A percentile compares a stretch with the other conserved stretches of the same genome.
These are phyloP conservation scores for Glomus cerebriforme DNA, from an alignment of 192 early-diverging fungal genomes.

Conservation along the genomic window DNA sequence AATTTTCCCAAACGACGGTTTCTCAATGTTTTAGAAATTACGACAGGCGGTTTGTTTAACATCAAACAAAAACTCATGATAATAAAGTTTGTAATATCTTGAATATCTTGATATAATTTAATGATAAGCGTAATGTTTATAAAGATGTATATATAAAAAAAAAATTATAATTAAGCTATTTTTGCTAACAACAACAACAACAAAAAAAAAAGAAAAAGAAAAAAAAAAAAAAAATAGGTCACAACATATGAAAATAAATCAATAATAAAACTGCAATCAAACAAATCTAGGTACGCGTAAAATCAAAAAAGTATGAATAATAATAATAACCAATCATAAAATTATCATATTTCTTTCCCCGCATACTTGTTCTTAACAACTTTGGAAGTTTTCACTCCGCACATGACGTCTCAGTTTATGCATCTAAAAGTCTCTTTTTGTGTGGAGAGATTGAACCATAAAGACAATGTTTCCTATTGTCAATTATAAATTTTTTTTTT, in stretches of 20 bases:
- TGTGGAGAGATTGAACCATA: not conserved
- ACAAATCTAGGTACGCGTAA: not conserved
- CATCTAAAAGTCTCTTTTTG: no score
- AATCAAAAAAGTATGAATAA: not conserved
- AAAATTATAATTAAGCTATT: not conserved
- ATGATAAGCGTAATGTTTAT: not conserved
- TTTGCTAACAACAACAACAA: no score
- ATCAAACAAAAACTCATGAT: no score
- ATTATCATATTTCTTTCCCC: not conserved
- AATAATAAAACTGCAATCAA: no score
- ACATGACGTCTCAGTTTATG: not conserved
- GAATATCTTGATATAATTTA: not conserved
- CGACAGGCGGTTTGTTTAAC: no score
- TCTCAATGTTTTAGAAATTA: no score
- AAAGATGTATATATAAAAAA: no score
- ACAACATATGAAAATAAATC: no score
- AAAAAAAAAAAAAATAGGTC: no score
- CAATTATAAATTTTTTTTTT: no score
- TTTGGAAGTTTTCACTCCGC: not conserved
- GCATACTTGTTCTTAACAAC: not conserved
- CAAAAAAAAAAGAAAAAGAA: no score
- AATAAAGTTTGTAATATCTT: not conserved
- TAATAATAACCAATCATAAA: not conserved
- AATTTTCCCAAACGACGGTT: no score
- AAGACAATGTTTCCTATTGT: not conserved